Evolutionary conservation across 176 grass and related monocot species (phyloP), one percentile per base, ranked within the genome.

Genomic region (Secale cereale): DNA sequence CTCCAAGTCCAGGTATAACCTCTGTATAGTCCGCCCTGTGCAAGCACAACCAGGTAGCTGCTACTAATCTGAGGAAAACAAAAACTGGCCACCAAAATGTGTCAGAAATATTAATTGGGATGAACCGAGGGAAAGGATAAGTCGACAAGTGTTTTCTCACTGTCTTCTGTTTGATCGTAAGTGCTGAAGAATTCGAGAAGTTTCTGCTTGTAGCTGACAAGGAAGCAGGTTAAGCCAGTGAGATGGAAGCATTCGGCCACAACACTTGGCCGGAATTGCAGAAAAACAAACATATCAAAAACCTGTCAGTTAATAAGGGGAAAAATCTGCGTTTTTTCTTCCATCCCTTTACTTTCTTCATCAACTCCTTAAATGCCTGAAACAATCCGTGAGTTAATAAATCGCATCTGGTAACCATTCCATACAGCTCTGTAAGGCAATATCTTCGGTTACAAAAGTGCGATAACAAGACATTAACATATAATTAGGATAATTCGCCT

Each of bases 1-100:
- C 28, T 26, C 12, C 54, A 16, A 70, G 20, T 20, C 2, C 54
- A 64, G 52, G 1, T 11, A 83, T 15, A 19, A 5, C 59, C 30
- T 14, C 35, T 80, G 14, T 10, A 40, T 74, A 82, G 4, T 77
- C 35, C 65, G 30, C 67, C 8, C 17, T 37, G 74, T 88, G 39
- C 17, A 65, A 88, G 65, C 65, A 83, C 12, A 83, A 83, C 86
- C 74, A 73, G 81, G 30, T 72, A 78, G 86, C 86, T 82, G 80
- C 36, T 28, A 82, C 72, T 13, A 77, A 70, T 82, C 72, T 87
- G 86, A 87, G 86, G 79, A 83, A 87, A 83, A 15, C 28, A 87
- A 82, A 87, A 78, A 87, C 86, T 87, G 73, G 82, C 64, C 35
- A 45, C 77, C 48, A 70, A 68, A 60, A 78, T 77, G 48, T 82